phyloP scores from a whole-genome alignment of 495 filamentous ascomycete genomes.

The Penicillium macrosclerotiorum region DNA sequence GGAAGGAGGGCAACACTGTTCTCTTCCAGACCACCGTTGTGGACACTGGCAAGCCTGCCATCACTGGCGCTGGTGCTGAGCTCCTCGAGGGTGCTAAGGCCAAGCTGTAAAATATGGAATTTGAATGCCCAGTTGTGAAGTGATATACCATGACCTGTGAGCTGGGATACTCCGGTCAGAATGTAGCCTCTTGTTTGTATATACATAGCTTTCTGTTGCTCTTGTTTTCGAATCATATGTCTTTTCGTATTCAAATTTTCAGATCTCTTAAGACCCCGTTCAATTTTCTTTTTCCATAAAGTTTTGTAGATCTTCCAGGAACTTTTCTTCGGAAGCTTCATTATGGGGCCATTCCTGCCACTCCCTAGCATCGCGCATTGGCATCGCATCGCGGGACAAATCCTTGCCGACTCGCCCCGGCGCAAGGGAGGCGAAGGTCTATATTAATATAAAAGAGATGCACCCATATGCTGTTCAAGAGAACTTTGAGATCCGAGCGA shows the following conservation, averaged over 20 bases:
- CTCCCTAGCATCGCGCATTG: background rate
- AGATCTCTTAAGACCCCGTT: too few species aligned
- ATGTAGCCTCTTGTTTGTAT: conserved; percentile 24
- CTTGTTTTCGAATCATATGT: background rate
- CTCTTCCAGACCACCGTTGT: conserved; percentile 92
- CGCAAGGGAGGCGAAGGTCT: background rate
- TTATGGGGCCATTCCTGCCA: too few species aligned
- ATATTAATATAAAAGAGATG: background rate
- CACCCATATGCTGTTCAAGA: too few species aligned
- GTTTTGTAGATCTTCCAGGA: background rate
- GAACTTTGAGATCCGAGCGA: background rate
- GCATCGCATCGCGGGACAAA: background rate
- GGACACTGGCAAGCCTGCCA: conserved; percentile 93
- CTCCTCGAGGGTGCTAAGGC: conserved; percentile 59
- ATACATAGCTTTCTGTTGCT: conserved; percentile 10
- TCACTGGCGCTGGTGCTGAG: conserved; percentile 85
- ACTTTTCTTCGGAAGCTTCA: background rate
- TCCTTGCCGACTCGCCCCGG: background rate
- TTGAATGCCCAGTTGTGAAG: conserved; percentile 18
- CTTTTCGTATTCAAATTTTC: background rate
- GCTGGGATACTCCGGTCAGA: conserved; percentile 15
- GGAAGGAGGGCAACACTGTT: conserved; percentile 88
- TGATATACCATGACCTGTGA: conserved; percentile 22
- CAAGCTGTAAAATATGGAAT: conserved; percentile 54
- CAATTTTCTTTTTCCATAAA: background rate